Evolutionary conservation across 345 rosid genomes (phyloP).

Genomic region (Citropsis articulata): DNA sequence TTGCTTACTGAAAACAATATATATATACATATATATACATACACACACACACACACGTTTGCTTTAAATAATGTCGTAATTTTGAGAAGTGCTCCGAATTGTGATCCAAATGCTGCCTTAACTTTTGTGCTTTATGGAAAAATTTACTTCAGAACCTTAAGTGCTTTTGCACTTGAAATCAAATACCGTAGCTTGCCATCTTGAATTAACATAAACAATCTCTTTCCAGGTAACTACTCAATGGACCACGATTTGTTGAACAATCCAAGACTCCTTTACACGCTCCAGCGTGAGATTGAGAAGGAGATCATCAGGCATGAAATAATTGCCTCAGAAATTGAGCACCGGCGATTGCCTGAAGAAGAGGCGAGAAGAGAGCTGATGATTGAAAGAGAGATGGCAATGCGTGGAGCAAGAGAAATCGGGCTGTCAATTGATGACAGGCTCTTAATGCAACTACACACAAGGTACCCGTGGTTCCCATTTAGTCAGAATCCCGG

Average conservation of each 20-base stretch:
- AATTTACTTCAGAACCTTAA: not conserved
- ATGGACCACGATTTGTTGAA: not conserved
- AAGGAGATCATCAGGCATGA: constrained; percentile 34
- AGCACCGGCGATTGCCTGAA: constrained; percentile 30
- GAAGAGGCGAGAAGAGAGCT: constrained; percentile 48
- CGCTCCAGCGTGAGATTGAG: constrained; percentile 30
- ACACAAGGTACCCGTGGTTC: constrained; percentile 15
- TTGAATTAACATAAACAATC: not conserved
- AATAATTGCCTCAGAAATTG: constrained; percentile 18
- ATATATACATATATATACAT: no score
- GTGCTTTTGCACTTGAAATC: not conserved
- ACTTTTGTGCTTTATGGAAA: not conserved
- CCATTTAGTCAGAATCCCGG: constrained; percentile 5
- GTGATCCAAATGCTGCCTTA: not conserved
- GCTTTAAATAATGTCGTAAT: not conserved
- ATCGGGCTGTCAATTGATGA: constrained; percentile 16
- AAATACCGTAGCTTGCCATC: not conserved
- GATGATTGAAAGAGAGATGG: constrained; percentile 40
- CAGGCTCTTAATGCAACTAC: constrained; percentile 22
- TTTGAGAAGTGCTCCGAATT: not conserved
- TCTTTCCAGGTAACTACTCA: not conserved
- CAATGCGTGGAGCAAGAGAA: constrained; percentile 5
- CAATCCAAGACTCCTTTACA: constrained; percentile 12
- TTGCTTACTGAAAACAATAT: not conserved
- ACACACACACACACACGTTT: not conserved